Conservation (phyloP, 2,329 filamentous ascomycete species). For the Hysterium pulicare region DNA sequence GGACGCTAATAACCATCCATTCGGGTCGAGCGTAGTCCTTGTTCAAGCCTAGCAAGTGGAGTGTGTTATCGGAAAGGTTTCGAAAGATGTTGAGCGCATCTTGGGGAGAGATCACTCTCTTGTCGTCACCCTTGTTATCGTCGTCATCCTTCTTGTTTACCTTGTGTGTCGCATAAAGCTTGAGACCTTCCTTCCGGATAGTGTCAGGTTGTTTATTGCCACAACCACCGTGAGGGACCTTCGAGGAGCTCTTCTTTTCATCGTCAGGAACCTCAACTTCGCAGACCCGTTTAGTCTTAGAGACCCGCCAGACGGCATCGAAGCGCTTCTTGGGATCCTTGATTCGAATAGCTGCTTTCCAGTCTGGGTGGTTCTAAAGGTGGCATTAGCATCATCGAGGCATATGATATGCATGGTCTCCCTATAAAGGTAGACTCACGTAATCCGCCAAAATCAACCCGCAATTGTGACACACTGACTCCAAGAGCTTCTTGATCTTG, state of each 20-base stretch:
- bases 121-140: conserved; percentile 64
- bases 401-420: conserved; percentile 50
- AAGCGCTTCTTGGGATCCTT: conserved; percentile 95
- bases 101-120: conserved; percentile 76
- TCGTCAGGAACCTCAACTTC: conserved; percentile 68
- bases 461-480: conserved; percentile 99
- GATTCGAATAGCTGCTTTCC: conserved; percentile 73
- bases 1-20: conserved; percentile 95
- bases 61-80: conserved; percentile 75
- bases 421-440: conserved; percentile 74
- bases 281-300: conserved; percentile 83
- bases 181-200: conserved; percentile 82
- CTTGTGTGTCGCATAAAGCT: conserved; percentile 74
- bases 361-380: conserved; percentile 69
- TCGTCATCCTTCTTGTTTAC: conserved; percentile 66
- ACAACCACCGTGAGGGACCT: conserved; percentile 75
- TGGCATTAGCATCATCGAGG: conserved; percentile 59
- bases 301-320: conserved; percentile 85
- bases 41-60: conserved; percentile 85
- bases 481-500: conserved; percentile 98
- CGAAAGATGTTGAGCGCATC: conserved; percentile 83
- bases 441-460: conserved; percentile 95
- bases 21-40: conserved; percentile 93
- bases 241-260: conserved; percentile 51
- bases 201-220: conserved; percentile 80